Conservation (phyloP, 306 rosid species). For the Cucurbita argyrosperma region DNA sequence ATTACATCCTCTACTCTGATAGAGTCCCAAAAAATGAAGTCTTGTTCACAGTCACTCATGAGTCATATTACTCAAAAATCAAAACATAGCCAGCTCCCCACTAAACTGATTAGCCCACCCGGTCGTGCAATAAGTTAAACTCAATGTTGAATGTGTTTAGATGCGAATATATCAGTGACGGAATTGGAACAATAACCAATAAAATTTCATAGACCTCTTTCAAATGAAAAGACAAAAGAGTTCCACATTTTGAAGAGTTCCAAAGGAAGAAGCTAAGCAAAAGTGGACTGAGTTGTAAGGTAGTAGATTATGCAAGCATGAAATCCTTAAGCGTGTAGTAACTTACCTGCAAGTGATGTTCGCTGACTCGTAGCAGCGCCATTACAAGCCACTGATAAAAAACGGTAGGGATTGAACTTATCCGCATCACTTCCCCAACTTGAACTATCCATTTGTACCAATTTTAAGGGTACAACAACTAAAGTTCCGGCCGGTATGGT, state of each 20-base stretch:
- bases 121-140: neutral
- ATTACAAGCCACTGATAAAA: slow-evolving; percentile 29
- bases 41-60: neutral
- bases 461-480: slow-evolving; percentile 53
- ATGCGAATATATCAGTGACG: neutral
- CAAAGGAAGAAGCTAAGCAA: neutral
- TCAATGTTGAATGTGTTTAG: neutral
- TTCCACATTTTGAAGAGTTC: neutral
- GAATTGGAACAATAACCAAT: neutral
- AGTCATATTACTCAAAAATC: neutral
- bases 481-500: slow-evolving; percentile 61
- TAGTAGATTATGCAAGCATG: neutral
- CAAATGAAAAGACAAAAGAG: neutral
- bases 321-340: neutral
- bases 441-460: slow-evolving; percentile 52
- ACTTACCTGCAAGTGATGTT: slow-evolving; percentile 18
- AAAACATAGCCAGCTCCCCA: neutral
- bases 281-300: neutral
- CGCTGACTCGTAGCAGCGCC: slow-evolving; percentile 20
- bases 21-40: neutral
- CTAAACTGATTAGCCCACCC: neutral
- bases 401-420: slow-evolving; percentile 60
- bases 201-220: neutral
- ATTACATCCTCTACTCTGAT: neutral
- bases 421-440: slow-evolving; percentile 62